Conservation (phyloP, 2,329 filamentous ascomycete species). For the Pestalotiopsis sp. region DNA sequence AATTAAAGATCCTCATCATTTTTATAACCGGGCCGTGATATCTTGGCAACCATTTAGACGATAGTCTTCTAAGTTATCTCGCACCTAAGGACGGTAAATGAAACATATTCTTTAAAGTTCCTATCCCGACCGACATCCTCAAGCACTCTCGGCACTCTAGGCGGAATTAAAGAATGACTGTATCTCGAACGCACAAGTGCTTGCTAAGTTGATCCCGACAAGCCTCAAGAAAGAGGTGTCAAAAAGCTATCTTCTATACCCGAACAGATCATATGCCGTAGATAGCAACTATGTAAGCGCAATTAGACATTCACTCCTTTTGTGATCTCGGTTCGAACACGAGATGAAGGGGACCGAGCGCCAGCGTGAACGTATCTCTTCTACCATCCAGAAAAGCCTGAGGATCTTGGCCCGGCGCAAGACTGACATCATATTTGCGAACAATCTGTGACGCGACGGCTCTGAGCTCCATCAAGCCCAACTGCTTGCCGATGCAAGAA, state of each 20-base stretch:
- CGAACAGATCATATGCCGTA: not conserved
- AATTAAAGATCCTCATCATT: too few relatives aligned
- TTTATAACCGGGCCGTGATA: too few relatives aligned
- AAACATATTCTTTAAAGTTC: not conserved
- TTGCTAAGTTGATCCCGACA: too few relatives aligned
- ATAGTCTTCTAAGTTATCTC: not conserved
- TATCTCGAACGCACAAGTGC: too few relatives aligned
- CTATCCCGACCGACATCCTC: not conserved
- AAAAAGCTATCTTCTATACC: not conserved
- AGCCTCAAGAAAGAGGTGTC: not conserved
- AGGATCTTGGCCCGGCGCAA: conserved; percentile 10
- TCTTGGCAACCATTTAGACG: not conserved
- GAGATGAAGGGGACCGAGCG: not conserved
- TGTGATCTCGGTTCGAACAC: conserved; percentile 9
- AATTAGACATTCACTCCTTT: not conserved
- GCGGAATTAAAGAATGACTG: too few relatives aligned
- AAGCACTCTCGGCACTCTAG: too few relatives aligned
- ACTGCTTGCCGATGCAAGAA: conserved; percentile 38
- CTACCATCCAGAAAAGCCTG: not conserved
- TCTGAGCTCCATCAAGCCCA: conserved; percentile 36
- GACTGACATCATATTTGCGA: conserved; percentile 12
- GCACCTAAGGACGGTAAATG: not conserved
- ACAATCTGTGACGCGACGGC: conserved; percentile 7
- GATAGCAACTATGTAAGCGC: not conserved
- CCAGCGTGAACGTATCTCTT: conserved; percentile 9